Base-by-base conservation (phyloP, 768 basidiomycete species). In the Auricularia sp. region DNA sequence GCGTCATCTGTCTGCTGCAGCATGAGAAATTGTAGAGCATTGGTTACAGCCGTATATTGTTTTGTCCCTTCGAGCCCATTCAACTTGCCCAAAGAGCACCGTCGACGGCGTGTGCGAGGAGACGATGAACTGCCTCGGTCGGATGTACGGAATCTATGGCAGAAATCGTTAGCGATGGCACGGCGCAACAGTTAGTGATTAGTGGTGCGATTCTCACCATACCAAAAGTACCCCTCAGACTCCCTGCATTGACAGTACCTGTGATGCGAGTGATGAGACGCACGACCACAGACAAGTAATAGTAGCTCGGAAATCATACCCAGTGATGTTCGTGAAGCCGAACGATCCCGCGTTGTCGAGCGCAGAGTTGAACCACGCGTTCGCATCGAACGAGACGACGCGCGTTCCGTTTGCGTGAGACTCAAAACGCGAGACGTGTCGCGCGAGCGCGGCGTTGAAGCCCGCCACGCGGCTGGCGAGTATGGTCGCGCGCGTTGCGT, bases 201-300 rank as follows among this genome's bases (percentile, higher is more conserved):
- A 8, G 54, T n/a, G n/a, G 29, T n/a, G 7, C 54, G 54, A 42
- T n/a, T n/a, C 54, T 8, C 65, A 83, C 81, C 78, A 71, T 76
- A 82, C 82, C 82, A 84, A 72, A 83, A 83, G 70, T 75, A 84
- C 1, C 76, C 76, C 3, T 42, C 39, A 7, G 79, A 76, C 65
- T 82, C 75, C 21, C 71, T 68, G 70, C 82, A 83, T 54, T 79
- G 78, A 72, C 82, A 83, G 69, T 80, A 82, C n/a, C 81, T 83
- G 63, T 54, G 39, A 58, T 39, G 54, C 61, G 18, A 11, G 36
- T 42, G 7, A 42, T 36, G 44, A 37, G 29, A 64, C 14, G 18
- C 21, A 13, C 39, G 62, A 21, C 3, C 16, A 7, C 21, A 63
- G 13, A 42, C 1, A 42, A 42, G 8, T 56, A 51, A 24, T 11